These are phyloP conservation scores for Arctium lappa DNA, from an alignment of 129 eudicot species.

Conservation along the genomic window DNA sequence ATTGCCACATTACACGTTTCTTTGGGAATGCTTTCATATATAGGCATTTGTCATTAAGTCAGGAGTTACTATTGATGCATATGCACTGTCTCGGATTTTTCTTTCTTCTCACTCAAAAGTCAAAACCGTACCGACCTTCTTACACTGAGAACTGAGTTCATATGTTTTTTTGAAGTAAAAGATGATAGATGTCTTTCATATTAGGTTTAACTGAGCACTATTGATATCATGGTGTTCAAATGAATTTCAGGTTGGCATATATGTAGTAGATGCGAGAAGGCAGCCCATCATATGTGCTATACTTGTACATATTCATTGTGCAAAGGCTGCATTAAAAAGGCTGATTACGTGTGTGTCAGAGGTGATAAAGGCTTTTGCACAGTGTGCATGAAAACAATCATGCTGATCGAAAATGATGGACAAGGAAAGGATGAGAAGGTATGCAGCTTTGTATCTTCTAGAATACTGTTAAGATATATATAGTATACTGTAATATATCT, in stretches of 20 bases:
- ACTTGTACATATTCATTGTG: conserved; percentile 90
- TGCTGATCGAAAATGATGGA: conserved; percentile 73
- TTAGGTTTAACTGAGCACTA: not conserved
- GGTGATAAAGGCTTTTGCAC: conserved; percentile 88
- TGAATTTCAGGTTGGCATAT: conserved; percentile 92
- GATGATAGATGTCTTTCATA: not conserved
- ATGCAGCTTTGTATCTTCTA: conserved; percentile 22
- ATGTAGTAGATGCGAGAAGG: conserved; percentile 74
- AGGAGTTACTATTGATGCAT: not conserved
- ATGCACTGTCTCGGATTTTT: not conserved
- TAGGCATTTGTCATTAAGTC: not conserved
- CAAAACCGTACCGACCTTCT: not conserved
- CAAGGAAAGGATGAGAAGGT: conserved; percentile 69
- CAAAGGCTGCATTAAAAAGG: conserved; percentile 71
- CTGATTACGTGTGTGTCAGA: conserved; percentile 72
- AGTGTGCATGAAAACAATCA: conserved; percentile 82
- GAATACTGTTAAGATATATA: not conserved
- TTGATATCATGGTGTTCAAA: conserved; percentile 14
- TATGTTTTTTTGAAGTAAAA: not conserved
- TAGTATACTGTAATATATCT: not conserved
- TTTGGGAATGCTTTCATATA: not conserved
- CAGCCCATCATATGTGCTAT: conserved; percentile 80
- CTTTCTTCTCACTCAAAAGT: not conserved
- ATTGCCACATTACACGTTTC: not conserved
- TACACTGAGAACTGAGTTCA: not conserved